Percentiles rank a stretch among this genome's conserved stretches.
These are phyloP conservation scores for Fomes fomentarius DNA, from an alignment of 1,284 basidiomycete genomes.

Conservation along the genomic window DNA sequence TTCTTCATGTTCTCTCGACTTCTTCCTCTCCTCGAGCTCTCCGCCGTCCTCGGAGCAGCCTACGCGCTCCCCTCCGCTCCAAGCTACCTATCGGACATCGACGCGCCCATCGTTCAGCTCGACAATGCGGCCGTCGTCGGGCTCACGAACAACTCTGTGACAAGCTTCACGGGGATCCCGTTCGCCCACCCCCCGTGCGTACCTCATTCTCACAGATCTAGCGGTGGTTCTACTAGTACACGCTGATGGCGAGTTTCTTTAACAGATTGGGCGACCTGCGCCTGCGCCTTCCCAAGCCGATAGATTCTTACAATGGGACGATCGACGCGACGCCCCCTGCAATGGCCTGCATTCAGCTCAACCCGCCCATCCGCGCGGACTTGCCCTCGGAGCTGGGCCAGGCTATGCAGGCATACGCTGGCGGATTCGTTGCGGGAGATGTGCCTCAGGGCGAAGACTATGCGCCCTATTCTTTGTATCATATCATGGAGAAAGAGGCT, in stretches of 20 bases:
- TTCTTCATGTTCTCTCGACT: too few species aligned
- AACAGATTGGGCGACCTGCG: slow-evolving; percentile 31
- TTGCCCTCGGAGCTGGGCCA: slow-evolving; percentile 37
- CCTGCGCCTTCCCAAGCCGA: slow-evolving; percentile 48
- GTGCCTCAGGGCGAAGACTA: slow-evolving; percentile 46
- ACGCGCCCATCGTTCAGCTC: not conserved
- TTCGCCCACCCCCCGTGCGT: slow-evolving; percentile 49
- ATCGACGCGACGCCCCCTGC: slow-evolving; percentile 46
- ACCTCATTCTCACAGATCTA: too few species aligned
- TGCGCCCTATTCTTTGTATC: slow-evolving; percentile 25
- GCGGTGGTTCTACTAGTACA: too few species aligned
- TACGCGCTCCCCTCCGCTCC: too few species aligned
- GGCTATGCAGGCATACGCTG: not conserved
- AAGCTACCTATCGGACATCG: too few species aligned
- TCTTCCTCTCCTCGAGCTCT: too few species aligned
- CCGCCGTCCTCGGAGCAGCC: too few species aligned
- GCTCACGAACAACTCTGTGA: slow-evolving; percentile 21
- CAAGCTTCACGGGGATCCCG: slow-evolving; percentile 54
- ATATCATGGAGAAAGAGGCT: not conserved
- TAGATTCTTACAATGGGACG: slow-evolving; percentile 41
- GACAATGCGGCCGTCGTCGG: slow-evolving; percentile 13
- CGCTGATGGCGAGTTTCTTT: too few species aligned
- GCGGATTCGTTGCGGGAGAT: slow-evolving; percentile 22
- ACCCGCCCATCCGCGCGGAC: slow-evolving; percentile 34
- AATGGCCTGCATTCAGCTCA: slow-evolving; percentile 51